phyloP scores from a whole-genome alignment of 805 yeast species.

The Peterozyma toletana region DNA sequence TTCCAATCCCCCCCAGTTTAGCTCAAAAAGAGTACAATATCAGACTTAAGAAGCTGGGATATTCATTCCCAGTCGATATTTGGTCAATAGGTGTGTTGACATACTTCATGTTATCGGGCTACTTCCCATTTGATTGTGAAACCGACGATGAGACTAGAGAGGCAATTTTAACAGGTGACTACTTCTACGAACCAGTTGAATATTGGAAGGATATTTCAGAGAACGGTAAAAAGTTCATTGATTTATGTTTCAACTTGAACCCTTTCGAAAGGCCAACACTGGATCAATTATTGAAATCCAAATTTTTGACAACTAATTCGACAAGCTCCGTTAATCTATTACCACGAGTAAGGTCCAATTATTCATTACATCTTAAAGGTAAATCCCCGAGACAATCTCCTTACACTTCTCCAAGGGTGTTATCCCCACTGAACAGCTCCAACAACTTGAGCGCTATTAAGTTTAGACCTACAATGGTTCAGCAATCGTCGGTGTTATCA shows the following conservation, averaged over 20 bases:
- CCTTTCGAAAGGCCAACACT: conserved; percentile 41
- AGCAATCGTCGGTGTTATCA: conserved; percentile 3
- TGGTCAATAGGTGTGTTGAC: conserved; percentile 80
- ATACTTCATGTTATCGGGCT: conserved; percentile 76
- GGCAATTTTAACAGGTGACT: conserved; percentile 59
- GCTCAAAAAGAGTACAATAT: background rate
- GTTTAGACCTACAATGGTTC: conserved; percentile 3
- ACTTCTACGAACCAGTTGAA: conserved; percentile 76
- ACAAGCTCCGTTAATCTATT: conserved; percentile 4
- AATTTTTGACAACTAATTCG: conserved; percentile 27
- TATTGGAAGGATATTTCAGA: conserved; percentile 72
- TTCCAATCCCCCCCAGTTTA: background rate
- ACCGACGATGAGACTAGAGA: conserved; percentile 82
- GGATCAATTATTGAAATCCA: conserved; percentile 75
- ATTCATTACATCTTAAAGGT: conserved; percentile 7
- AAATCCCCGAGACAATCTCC: conserved; percentile 9
- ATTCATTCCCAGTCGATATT: conserved; percentile 67
- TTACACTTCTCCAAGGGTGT: conserved; percentile 2
- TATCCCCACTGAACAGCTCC: conserved; percentile 7
- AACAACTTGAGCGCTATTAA: conserved; percentile 5
- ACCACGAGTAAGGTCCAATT: conserved; percentile 7
- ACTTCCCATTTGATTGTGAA: conserved; percentile 86
- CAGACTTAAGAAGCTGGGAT: conserved; percentile 27
- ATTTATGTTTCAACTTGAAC: conserved; percentile 49
- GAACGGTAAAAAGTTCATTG: conserved; percentile 55